Evolutionary conservation across 2,329 filamentous ascomycete species (phyloP), one percentile per base, ranked within the genome.

Genomic region (Aspergillus felis): DNA sequence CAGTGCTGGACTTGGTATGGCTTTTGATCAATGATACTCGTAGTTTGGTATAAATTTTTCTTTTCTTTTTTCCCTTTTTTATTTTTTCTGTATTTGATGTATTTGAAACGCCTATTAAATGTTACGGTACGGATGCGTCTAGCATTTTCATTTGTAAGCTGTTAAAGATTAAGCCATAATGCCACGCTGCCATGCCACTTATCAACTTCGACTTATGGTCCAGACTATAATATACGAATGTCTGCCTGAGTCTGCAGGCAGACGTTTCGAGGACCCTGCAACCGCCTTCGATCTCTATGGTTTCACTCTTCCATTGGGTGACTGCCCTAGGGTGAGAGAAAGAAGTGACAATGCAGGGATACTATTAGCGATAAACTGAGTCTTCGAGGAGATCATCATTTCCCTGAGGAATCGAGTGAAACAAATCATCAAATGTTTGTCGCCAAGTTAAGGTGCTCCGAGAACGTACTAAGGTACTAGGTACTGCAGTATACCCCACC

Each of bases 1-100:
- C 63, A 65, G 63, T 65, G 61, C 63, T 64, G 59, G 52, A 20
- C 41, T 20, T n/a, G 17, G n/a, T 22, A 20, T 10, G n/a, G 41
- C 12, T 20, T 22, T 22, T 24, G 44, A 57, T 56, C 29, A 35
- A 53, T 54, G 60, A 42, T 57, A 61, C 52, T 54, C 48, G 17
- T 35, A 32, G 32, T 50, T n/a, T 50, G 49, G 50, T 48, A 57
- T 42, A 20, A 51, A n/a, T 4, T 24, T 28, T 53, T 50, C 50
- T 56, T 2, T 22, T 2, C 2, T 22, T 22, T 22, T 22, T 22
- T 2, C 22, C 22, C 22, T 2, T 22, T 22, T n/a, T n/a, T n/a
- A n/a, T 6, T 24, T 28, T 53, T 50, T 52, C 53, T 50, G 56
- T 41, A 28, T 55, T 55, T 55, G 44, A 38, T 7, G 32, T 38